phyloP scores from a whole-genome alignment of 2,329 filamentous ascomycete species.

The Pseudogymnoascus destructans region DNA sequence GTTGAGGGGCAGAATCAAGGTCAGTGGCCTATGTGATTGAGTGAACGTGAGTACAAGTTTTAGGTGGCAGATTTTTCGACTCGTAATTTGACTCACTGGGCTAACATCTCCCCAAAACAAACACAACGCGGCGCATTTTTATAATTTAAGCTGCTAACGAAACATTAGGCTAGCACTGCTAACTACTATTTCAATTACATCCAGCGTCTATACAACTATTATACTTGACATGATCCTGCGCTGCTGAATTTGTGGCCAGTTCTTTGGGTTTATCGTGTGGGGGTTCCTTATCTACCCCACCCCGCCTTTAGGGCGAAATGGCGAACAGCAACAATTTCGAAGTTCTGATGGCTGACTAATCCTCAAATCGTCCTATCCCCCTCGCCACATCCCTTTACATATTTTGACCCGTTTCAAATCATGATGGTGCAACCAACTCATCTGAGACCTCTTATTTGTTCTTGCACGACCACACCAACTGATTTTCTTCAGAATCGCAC shows the following conservation, averaged over 20 bases:
- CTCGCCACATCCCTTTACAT: neutral
- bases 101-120: neutral
- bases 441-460: neutral
- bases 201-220: neutral
- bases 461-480: neutral
- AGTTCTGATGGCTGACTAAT: neutral
- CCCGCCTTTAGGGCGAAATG: slow-evolving; percentile 7
- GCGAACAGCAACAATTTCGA: neutral
- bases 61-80: slow-evolving; percentile 6
- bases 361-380: neutral
- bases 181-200: neutral
- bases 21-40: neutral
- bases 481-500: neutral
- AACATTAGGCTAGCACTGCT: neutral
- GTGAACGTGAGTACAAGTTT: neutral
- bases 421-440: neutral
- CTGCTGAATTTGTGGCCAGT: neutral
- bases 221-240: neutral
- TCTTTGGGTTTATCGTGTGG: slow-evolving; percentile 1
- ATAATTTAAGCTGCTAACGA: neutral
- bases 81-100: neutral
- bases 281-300: slow-evolving; percentile 8
- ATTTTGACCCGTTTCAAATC: neutral
- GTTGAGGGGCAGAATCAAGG: neutral
- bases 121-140: neutral